These are phyloP conservation scores for Sporothrix brasiliensis DNA, from an alignment of 2,329 filamentous ascomycete genomes.

Conservation along the genomic window DNA sequence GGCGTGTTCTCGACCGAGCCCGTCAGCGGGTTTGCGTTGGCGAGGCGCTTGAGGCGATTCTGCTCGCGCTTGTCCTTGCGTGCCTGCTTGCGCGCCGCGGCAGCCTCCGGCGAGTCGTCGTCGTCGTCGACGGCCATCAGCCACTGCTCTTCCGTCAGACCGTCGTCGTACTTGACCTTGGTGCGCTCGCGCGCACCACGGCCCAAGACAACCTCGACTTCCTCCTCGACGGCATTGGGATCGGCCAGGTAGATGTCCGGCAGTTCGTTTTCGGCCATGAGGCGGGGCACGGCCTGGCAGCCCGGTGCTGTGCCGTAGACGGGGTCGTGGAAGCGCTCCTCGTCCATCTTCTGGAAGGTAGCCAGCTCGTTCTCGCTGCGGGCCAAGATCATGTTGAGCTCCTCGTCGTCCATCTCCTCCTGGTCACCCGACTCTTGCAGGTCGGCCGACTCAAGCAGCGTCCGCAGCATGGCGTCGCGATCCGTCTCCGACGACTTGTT, in stretches of 20 bases:
- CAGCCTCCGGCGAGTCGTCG: conserved; percentile 90
- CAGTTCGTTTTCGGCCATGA: conserved; percentile 84
- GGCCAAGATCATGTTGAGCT: conserved; percentile 91
- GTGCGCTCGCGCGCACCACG: conserved; percentile 95
- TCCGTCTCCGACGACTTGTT: conserved; percentile 99
- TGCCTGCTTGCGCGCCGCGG: conserved; percentile 85
- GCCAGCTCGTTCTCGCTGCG: conserved; percentile 78
- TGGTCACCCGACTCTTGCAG: conserved; percentile 71
- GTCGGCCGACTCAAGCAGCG: conserved; percentile 83
- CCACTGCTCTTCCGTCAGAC: conserved; percentile 98
- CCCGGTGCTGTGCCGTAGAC: conserved; percentile 70
- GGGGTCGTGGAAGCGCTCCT: conserved; percentile 66
- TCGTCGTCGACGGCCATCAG: conserved; percentile 96
- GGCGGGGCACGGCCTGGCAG: conserved; percentile 69
- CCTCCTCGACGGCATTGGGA: conserved; percentile 79
- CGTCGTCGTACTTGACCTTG: conserved; percentile 93
- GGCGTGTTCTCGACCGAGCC: conserved; percentile 68
- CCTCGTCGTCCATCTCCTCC: conserved; percentile 98
- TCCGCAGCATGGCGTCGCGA: conserved; percentile 93
- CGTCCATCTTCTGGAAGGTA: conserved; percentile 81
- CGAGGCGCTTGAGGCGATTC: conserved; percentile 69
- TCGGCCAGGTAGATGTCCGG: conserved; percentile 94
- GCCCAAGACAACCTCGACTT: conserved; percentile 73
- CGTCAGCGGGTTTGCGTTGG: conserved; percentile 38
- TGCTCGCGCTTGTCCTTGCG: conserved; percentile 76